Conservation (phyloP, 208 protist species). For the Leishmania tarentolae region DNA sequence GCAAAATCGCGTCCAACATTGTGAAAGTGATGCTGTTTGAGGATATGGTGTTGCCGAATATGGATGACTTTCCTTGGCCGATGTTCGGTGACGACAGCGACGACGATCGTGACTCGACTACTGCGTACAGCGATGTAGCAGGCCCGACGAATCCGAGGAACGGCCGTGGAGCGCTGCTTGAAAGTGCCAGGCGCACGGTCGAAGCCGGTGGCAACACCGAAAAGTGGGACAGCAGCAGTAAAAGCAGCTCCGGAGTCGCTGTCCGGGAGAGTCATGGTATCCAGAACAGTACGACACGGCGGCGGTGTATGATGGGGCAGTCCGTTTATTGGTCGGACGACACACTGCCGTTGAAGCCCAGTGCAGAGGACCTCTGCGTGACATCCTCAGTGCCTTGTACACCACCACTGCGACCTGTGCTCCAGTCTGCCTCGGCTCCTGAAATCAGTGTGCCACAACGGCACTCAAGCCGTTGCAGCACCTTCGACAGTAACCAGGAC, state of each 20-base stretch:
- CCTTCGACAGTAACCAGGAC: background rate
- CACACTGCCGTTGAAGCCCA: background rate
- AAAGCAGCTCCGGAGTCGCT: background rate
- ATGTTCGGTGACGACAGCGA: conserved; percentile 35
- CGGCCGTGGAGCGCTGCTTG: background rate
- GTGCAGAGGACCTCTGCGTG: background rate
- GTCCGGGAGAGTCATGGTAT: background rate
- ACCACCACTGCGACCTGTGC: background rate
- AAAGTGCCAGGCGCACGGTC: background rate
- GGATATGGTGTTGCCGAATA: conserved; percentile 82
- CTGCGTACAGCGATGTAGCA: conserved; percentile 9
- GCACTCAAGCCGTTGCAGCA: background rate
- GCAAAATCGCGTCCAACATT: conserved; percentile 60
- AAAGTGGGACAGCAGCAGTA: background rate
- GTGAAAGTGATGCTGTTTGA: conserved; percentile 76
- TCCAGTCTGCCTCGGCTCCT: background rate
- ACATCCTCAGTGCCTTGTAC: background rate
- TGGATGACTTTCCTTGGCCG: conserved; percentile 84
- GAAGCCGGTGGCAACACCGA: background rate
- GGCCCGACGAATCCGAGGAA: background rate
- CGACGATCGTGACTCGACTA: conserved; percentile 20
- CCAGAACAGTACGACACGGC: background rate
- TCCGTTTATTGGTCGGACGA: background rate
- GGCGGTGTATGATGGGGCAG: background rate
- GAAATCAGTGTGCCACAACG: background rate